Conservation (phyloP, 139 green algal genomes). For the Haematococcus sp. region DNA sequence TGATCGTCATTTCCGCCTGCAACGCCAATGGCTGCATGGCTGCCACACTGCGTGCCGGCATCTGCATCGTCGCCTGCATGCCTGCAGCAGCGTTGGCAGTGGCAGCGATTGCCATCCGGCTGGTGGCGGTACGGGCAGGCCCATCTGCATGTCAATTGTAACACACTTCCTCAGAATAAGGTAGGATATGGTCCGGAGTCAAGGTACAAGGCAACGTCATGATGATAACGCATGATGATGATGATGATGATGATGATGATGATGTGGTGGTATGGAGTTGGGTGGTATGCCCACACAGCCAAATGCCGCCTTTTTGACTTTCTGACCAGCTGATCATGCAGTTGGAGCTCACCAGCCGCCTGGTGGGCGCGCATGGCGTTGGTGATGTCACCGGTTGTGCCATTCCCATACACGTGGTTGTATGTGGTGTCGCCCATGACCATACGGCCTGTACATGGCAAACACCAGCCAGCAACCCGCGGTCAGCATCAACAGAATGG, state of each 20-base stretch:
- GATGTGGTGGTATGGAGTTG: not conserved
- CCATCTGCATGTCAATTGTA: not conserved
- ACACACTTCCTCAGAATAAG: no score
- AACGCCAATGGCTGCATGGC: conserved; percentile 6
- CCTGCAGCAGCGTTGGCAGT: not conserved
- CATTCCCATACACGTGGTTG: conserved; percentile 61
- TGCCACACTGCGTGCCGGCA: conserved; percentile 4
- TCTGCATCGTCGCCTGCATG: not conserved
- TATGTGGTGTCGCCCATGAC: conserved; percentile 78
- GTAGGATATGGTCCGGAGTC: no score
- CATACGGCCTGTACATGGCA: conserved; percentile 33
- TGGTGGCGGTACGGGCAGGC: conserved; percentile 6
- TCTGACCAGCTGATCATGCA: not conserved
- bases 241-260: not conserved
- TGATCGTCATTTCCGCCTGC: conserved; percentile 27
- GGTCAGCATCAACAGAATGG: no score
- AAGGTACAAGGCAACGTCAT: no score
- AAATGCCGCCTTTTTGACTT: no score
- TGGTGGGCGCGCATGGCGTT: conserved; percentile 18
- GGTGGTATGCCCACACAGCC: no score
- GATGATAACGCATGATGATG: no score
- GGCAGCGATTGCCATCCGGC: not conserved
- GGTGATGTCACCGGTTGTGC: conserved; percentile 34
- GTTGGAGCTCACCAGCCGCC: not conserved
- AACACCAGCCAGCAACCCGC: no score